Evolutionary conservation across 805 yeast genomes (phyloP).

Genomic region (Pichia cabralensis): DNA sequence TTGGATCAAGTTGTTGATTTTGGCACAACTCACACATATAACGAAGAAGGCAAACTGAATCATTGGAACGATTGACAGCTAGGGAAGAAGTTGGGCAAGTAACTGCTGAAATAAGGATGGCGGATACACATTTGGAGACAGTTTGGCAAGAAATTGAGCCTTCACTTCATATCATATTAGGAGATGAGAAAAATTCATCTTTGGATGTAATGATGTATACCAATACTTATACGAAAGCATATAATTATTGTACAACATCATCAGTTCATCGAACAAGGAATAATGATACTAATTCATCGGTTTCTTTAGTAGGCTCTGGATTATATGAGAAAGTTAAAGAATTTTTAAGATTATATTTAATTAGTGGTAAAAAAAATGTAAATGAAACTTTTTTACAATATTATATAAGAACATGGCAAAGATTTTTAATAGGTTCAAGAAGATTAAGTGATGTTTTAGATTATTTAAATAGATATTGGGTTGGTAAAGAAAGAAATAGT

Average conservation of each 20-base stretch:
- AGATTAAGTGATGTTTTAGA: conserved; percentile 89
- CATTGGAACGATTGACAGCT: no score
- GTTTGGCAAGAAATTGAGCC: conserved; percentile 79
- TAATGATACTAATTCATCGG: conserved; percentile 11
- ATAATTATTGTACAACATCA: conserved; percentile 82
- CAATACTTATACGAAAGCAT: conserved; percentile 86
- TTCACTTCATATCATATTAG: conserved; percentile 59
- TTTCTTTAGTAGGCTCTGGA: conserved; percentile 72
- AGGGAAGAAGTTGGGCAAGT: no score
- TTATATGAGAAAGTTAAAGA: conserved; percentile 63
- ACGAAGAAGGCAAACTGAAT: no score
- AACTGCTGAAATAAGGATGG: no score
- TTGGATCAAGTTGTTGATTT: no score
- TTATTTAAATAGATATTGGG: conserved; percentile 96
- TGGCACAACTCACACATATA: no score
- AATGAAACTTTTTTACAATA: conserved; percentile 67
- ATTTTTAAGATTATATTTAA: conserved; percentile 55
- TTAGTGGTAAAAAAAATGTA: conserved; percentile 37
- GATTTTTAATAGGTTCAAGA: conserved; percentile 86
- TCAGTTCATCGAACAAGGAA: conserved; percentile 29
- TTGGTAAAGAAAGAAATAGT: conserved; percentile 87
- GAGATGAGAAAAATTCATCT: conserved; percentile 52
- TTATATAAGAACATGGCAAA: conserved; percentile 81
- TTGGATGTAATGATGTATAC: conserved; percentile 68
- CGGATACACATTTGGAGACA: conserved; percentile 18